Conservation (phyloP, 2,329 filamentous ascomycete species). For the Pseudogymnoascus sp. region DNA sequence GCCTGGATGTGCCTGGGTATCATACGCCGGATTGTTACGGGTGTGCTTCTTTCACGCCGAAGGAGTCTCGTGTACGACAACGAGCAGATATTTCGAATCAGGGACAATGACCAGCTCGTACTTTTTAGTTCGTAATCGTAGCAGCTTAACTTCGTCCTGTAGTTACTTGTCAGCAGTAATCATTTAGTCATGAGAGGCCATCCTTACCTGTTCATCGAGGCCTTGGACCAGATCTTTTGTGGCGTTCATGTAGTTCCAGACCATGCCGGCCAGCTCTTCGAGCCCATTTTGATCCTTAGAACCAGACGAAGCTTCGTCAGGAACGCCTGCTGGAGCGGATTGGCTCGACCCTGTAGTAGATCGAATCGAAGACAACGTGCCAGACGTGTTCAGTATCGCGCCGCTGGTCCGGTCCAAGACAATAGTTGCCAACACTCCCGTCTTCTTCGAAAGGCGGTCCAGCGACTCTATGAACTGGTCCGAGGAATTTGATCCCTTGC, state of each 20-base stretch:
- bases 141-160: slow-evolving; percentile 66
- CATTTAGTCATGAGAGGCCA: slow-evolving; percentile 10
- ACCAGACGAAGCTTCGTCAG: slow-evolving; percentile 9
- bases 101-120: slow-evolving; percentile 79
- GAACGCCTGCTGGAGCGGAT: not conserved
- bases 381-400: slow-evolving; percentile 66
- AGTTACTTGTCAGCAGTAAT: not conserved
- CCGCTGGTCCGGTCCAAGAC: slow-evolving; percentile 64
- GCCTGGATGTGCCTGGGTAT: slow-evolving; percentile 12
- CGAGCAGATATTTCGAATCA: slow-evolving; percentile 68
- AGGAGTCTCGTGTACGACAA: slow-evolving; percentile 76
- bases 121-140: slow-evolving; percentile 73
- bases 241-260: slow-evolving; percentile 65
- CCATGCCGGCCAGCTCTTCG: slow-evolving; percentile 65
- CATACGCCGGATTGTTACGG: slow-evolving; percentile 3
- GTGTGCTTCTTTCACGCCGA: slow-evolving; percentile 39
- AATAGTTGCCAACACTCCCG: slow-evolving; percentile 69
- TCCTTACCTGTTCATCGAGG: slow-evolving; percentile 57
- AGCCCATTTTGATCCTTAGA: slow-evolving; percentile 41
- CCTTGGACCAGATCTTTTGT: slow-evolving; percentile 63
- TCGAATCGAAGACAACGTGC: slow-evolving; percentile 48
- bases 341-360: slow-evolving; percentile 19
- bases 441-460: slow-evolving; percentile 56
- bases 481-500: not conserved
- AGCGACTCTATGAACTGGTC: slow-evolving; percentile 19